Base-by-base conservation (phyloP, 2,329 filamentous ascomycete species). In the Claviceps lovelessii region DNA sequence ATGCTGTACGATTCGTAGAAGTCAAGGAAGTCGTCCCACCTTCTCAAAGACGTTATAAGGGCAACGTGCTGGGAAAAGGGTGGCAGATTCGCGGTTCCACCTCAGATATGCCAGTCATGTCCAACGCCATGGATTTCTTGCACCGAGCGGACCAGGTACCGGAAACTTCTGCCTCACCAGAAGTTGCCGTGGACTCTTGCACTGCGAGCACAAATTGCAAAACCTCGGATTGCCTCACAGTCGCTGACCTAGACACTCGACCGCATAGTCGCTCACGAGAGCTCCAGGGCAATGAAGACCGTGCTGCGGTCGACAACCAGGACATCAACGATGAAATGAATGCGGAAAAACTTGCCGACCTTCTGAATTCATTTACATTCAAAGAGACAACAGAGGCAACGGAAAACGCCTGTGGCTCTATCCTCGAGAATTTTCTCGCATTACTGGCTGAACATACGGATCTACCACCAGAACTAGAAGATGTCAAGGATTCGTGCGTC, bases 321-420 rank as follows among this genome's bases (percentile, higher is more conserved):
- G 49, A 47, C 4, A 23, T 3, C 33, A 37, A 19, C 13, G 52
- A 56, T 44, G 55, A 54, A 45, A 23, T 13, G 13, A 51, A 54
- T 37, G 49, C 39, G 13, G 52, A 47, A 11, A 5, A 48, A 45
- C 51, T 57, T 49, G 29, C 54, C 4, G 44, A 48, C 10, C 23
- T 57, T 9, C 48, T 57, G 13, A 5, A 44, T 28, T 55, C 54
- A 3, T 57, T 55, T 29, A 53, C 56, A 7, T 57, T 57, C 19
- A 53, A 53, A 15, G 56, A 57, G 28, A 17, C 9, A 19, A 29
- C 5, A 31, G 29, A 42, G 4, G 9, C 4, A 10, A 23, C 28
- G 13, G 53, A 13, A 31, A 9, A 54, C 48, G 5, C 19, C 44
- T 51, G 49, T 11, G 51, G 31, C 23, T 44, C 51, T 17, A 51